Conservation (phyloP, 257 asterid species). For the Solanum sitiens region DNA sequence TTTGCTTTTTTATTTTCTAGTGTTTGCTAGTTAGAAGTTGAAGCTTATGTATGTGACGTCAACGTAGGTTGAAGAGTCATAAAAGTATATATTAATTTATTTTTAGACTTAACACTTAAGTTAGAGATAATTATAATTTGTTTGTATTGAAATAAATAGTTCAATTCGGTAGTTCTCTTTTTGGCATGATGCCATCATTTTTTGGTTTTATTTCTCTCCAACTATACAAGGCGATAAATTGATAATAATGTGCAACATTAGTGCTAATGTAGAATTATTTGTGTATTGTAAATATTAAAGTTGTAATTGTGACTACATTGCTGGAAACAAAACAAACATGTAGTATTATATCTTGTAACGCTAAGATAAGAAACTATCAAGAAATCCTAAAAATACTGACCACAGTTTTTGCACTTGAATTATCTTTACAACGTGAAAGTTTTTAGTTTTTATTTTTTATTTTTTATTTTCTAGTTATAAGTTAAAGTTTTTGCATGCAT, state of each 20-base stretch:
- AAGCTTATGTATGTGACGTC: background rate
- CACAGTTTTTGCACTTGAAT: background rate
- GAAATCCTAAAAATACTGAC: fast-evolving
- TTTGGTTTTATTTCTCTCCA: background rate
- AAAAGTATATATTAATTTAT: background rate
- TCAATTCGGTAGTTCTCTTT: background rate
- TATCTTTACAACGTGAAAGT: background rate
- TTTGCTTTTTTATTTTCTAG: background rate
- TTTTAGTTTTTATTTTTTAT: too few relatives aligned
- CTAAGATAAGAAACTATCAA: background rate
- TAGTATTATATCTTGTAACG: too few relatives aligned
- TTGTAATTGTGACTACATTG: background rate
- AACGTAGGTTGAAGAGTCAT: background rate
- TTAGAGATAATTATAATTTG: background rate
- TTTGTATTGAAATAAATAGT: background rate
- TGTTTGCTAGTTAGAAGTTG: background rate
- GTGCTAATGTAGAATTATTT: background rate
- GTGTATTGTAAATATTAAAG: background rate
- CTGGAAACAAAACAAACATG: background rate
- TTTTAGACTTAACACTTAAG: background rate
- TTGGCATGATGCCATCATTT: background rate
- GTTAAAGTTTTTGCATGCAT: background rate
- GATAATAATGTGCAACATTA: background rate
- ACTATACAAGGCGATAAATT: background rate
- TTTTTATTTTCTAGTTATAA: background rate